These are phyloP conservation scores for Inosperma sp. DNA, from an alignment of 768 basidiomycete genomes.

Conservation along the genomic window DNA sequence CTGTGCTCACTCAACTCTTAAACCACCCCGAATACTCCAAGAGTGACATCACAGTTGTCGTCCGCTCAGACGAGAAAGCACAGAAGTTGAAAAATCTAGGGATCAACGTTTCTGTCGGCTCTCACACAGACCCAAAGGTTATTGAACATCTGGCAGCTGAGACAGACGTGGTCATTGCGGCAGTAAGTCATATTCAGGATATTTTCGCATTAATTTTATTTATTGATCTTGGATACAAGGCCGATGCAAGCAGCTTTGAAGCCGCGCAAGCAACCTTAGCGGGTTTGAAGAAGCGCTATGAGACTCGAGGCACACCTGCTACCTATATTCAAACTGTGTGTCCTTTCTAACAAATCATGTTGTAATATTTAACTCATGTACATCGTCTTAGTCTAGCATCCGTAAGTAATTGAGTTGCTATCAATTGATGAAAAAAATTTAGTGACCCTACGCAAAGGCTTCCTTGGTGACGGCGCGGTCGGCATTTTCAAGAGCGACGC, in stretches of 20 bases:
- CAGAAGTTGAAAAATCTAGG: slow-evolving; percentile 34
- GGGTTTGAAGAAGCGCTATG: slow-evolving; percentile 47
- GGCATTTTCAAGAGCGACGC: slow-evolving; percentile 35
- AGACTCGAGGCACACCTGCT: slow-evolving; percentile 38
- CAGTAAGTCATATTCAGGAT: slow-evolving; percentile 22
- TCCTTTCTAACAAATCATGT: not conserved
- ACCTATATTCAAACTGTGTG: slow-evolving; percentile 61
- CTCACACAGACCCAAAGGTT: slow-evolving; percentile 38
- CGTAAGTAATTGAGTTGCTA: slow-evolving; percentile 27
- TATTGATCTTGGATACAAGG: slow-evolving; percentile 17
- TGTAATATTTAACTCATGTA: not conserved
- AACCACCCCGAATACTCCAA: slow-evolving; percentile 28
- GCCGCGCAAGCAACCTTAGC: slow-evolving; percentile 44
- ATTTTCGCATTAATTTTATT: not conserved
- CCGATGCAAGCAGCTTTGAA: slow-evolving; percentile 40
- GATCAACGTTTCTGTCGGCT: slow-evolving; percentile 39
- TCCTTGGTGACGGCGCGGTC: slow-evolving; percentile 35
- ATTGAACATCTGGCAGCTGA: slow-evolving; percentile 41
- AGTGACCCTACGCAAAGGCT: slow-evolving; percentile 7
- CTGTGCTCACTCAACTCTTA: slow-evolving; percentile 40
- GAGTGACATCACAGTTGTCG: slow-evolving; percentile 41
- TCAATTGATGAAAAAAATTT: not conserved
- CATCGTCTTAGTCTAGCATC: slow-evolving; percentile 42
- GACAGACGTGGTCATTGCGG: slow-evolving; percentile 42
- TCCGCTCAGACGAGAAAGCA: slow-evolving; percentile 44